These are phyloP conservation scores for Pseudonitzschia multiseries DNA, from an alignment of 108 stramenopile genomes.

Conservation along the genomic window DNA sequence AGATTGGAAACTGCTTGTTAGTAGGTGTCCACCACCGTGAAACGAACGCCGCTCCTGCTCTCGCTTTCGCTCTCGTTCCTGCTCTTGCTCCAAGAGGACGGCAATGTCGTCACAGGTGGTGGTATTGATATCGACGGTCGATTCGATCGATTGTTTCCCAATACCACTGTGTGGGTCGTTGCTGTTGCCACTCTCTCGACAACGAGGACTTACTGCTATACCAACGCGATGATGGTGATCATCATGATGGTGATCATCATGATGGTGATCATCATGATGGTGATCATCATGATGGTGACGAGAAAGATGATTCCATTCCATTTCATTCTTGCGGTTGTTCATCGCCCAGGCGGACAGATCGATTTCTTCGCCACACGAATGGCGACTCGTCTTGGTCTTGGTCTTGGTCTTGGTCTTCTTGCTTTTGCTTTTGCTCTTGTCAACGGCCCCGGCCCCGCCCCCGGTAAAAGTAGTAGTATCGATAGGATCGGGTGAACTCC, in stretches of 20 bases:
- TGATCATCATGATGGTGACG: too few species aligned
- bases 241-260: too few species aligned
- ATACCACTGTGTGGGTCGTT: too few species aligned
- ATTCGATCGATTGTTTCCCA: too few species aligned
- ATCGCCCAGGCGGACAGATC: constrained; percentile 2
- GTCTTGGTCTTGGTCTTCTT: too few species aligned
- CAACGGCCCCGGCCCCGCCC: background rate
- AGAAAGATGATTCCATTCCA: background rate
- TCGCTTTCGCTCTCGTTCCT: background rate
- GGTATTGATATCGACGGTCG: too few species aligned
- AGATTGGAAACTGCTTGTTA: background rate
- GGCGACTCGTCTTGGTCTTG: too few species aligned
- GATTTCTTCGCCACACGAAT: constrained; percentile 5
- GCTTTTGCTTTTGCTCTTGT: background rate
- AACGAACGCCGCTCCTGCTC: background rate
- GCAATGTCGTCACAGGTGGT: constrained; percentile 1
- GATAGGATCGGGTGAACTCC: constrained; percentile 4
- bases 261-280: too few species aligned
- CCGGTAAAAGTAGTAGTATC: background rate
- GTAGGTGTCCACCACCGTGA: background rate
- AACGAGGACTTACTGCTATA: too few species aligned
- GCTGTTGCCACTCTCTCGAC: too few species aligned
- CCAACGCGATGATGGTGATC: too few species aligned
- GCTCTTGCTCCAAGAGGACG: background rate
- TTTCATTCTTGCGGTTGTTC: background rate